phyloP scores from a whole-genome alignment of 2,329 filamentous ascomycete species.

The Ceratocystiopsis sp. region DNA sequence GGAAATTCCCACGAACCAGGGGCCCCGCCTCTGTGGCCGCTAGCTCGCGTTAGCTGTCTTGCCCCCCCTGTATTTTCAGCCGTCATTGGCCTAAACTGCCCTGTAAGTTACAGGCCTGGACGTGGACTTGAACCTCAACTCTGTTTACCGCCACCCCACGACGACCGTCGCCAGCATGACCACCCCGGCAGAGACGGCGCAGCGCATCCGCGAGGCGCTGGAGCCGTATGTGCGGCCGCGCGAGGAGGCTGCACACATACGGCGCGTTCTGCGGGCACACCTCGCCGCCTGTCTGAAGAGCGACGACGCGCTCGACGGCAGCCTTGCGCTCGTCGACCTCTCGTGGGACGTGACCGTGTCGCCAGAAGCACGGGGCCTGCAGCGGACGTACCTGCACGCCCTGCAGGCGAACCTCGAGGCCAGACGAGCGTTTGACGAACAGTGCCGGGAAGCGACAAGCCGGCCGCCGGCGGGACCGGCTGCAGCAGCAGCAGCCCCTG shows the following conservation, averaged over 20 bases:
- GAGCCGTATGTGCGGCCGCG: conserved; percentile 37
- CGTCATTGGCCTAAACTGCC: no score
- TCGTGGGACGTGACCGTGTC: conserved; percentile 16
- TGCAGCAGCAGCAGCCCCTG: background rate
- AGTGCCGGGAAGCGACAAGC: no score
- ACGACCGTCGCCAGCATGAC: background rate
- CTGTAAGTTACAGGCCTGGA: no score
- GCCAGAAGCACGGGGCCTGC: conserved; percentile 27
- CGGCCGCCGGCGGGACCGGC: background rate
- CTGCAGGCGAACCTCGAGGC: conserved; percentile 35
- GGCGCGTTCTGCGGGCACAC: conserved; percentile 36
- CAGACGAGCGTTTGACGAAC: conserved; percentile 19
- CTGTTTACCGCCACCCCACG: background rate
- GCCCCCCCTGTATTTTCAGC: no score
- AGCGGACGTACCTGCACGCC: conserved; percentile 38
- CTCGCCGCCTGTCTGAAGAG: conserved; percentile 29
- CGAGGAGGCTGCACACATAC: conserved; percentile 39
- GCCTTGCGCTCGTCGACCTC: conserved; percentile 29
- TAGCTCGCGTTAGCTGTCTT: no score
- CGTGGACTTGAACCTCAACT: no score
- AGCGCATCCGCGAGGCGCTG: conserved; percentile 18
- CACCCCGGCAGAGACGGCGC: conserved; percentile 5
- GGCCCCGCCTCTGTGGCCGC: no score
- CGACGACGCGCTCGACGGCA: conserved; percentile 8
- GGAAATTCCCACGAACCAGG: background rate